phyloP scores from a whole-genome alignment of 2,329 filamentous ascomycete species.

The Cercospora sojina region DNA sequence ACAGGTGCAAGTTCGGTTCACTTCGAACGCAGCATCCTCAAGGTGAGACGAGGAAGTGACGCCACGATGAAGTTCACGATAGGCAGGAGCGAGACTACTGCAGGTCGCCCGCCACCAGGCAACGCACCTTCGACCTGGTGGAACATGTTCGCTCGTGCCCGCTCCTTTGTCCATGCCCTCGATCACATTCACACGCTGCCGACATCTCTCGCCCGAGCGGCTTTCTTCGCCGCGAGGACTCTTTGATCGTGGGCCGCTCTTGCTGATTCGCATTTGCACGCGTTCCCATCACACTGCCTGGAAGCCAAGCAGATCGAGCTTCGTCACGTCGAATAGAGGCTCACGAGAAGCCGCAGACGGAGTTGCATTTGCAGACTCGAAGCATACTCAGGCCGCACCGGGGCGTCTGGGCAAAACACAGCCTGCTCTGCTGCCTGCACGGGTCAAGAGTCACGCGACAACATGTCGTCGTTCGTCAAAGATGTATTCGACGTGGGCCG shows the following conservation, averaged over 20 bases:
- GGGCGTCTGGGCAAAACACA: conserved; percentile 1
- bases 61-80: conserved; percentile 3
- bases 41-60: neutral
- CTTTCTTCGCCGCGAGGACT: neutral
- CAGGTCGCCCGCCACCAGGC: conserved; percentile 15
- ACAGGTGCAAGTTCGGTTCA: neutral
- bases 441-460: conserved; percentile 17
- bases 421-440: conserved; percentile 1
- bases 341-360: neutral
- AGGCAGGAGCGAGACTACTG: conserved; percentile 12
- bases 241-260: neutral
- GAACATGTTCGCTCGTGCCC: conserved; percentile 13
- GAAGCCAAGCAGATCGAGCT: neutral
- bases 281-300: conserved; percentile 4
- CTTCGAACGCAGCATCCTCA: neutral
- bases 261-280: neutral
- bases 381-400: neutral
- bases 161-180: conserved; percentile 15
- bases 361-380: neutral
- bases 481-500: conserved; percentile 33
- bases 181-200: neutral
- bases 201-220: neutral
- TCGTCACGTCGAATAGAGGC: neutral
- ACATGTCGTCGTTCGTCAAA: conserved; percentile 31
- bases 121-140: conserved; percentile 8